These are phyloP conservation scores for Ammopiptanthus mongolicus DNA, from an alignment of 306 rosid genomes.

Conservation along the genomic window DNA sequence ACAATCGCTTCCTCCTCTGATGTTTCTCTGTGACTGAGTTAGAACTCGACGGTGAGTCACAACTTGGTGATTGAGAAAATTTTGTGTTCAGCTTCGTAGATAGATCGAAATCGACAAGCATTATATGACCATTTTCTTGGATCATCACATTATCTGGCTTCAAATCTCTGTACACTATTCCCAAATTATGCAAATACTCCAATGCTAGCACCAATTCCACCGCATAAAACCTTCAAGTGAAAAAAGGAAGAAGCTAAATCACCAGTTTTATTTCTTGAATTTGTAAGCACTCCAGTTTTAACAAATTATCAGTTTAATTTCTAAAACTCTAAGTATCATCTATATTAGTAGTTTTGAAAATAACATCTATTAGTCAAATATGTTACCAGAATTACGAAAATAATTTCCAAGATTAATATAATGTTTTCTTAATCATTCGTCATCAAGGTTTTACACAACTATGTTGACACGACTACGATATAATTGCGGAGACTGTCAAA, in stretches of 20 bases:
- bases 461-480: no score
- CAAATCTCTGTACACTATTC: slow-evolving; percentile 85
- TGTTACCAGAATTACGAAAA: no score
- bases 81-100: slow-evolving; percentile 60
- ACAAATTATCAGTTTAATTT: no score
- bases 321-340: no score
- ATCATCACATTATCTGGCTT: slow-evolving; percentile 92
- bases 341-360: no score
- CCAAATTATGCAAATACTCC: slow-evolving; percentile 70
- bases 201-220: slow-evolving; percentile 79
- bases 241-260: background rate
- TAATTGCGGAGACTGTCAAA: no score
- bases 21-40: background rate
- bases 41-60: slow-evolving; percentile 11
- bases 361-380: no score
- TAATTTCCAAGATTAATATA: no score
- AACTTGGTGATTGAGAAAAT: slow-evolving; percentile 26
- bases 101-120: slow-evolving; percentile 95
- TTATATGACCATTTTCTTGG: slow-evolving; percentile 83
- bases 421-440: no score
- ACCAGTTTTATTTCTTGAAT: no score
- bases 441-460: no score
- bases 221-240: slow-evolving; percentile 60
- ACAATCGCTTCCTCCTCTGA: background rate
- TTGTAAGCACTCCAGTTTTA: no score